Conservation (phyloP, 2,329 filamentous ascomycete species). For the Fusarium foetens region DNA sequence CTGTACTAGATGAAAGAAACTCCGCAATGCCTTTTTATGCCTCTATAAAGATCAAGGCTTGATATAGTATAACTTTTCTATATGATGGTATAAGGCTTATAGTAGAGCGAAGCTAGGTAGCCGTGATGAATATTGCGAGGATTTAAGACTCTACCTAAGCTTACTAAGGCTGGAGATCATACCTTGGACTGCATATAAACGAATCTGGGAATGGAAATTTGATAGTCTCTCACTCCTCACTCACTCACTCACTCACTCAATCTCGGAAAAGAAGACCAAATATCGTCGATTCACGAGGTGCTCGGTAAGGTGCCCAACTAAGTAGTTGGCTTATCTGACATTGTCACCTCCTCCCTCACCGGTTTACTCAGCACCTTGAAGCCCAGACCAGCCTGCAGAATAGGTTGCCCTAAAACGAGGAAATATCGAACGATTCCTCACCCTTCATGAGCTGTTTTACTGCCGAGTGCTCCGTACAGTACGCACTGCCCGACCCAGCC, state of each 20-base stretch:
- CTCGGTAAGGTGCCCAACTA: background rate
- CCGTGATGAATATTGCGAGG: background rate
- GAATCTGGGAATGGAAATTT: background rate
- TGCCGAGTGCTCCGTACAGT: slow-evolving; percentile 31
- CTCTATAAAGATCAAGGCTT: background rate
- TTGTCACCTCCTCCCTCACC: slow-evolving; percentile 2
- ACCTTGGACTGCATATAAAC: background rate
- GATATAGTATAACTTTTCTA: background rate
- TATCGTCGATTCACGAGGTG: background rate
- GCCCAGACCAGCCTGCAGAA: slow-evolving; percentile 6
- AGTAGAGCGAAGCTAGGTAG: background rate
- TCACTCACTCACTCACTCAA: background rate
- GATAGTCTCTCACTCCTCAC: background rate
- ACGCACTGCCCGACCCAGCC: slow-evolving; percentile 17
- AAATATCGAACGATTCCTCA: slow-evolving; percentile 34
- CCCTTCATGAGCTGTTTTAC: slow-evolving; percentile 31
- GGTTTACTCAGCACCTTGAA: slow-evolving; percentile 6
- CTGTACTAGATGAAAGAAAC: background rate
- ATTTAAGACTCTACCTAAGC: background rate
- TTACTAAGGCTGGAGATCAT: background rate
- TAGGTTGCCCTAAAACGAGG: slow-evolving; percentile 11
- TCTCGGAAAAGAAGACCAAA: background rate
- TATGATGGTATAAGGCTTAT: background rate
- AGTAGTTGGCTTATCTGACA: background rate
- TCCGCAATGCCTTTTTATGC: background rate